Evolutionary conservation across 202 grass and related monocot genomes (phyloP).

Genomic region (Schoenoplectus tabernaemontani): DNA sequence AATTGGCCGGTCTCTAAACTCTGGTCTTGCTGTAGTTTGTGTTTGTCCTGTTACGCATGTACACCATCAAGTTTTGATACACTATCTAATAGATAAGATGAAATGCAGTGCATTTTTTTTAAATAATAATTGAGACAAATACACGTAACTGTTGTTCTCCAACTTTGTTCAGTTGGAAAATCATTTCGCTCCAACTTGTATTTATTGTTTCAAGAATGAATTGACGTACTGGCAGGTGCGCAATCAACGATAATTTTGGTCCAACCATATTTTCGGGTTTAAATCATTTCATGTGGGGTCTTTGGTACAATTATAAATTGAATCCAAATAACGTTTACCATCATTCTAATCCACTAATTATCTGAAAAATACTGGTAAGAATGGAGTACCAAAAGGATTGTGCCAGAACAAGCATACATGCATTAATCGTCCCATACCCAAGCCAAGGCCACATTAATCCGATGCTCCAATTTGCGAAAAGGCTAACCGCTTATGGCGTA

Average conservation of each 20-base stretch:
- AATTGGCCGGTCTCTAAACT: no score
- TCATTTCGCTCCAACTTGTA: no score
- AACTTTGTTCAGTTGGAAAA: no score
- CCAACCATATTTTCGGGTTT: not conserved
- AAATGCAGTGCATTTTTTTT: no score
- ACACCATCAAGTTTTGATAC: no score
- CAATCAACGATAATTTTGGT: not conserved
- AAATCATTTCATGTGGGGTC: not conserved
- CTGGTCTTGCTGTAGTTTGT: no score
- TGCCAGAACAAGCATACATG: not conserved
- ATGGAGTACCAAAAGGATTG: not conserved
- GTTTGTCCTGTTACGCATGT: no score
- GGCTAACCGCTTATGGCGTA: conserved; percentile 6
- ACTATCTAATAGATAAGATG: no score
- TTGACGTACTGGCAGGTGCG: not conserved
- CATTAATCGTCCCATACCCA: conserved; percentile 26
- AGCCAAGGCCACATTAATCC: conserved; percentile 45
- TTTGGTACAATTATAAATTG: not conserved
- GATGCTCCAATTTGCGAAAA: conserved; percentile 36
- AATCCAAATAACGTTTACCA: not conserved
- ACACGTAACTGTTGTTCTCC: no score
- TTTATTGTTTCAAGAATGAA: no score
- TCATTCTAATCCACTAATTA: not conserved
- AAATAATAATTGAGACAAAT: no score
- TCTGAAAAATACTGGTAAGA: not conserved